Evolutionary conservation across 805 yeast genomes (phyloP), one percentile per base, ranked within the genome.

Genomic region (Cyberlindnera samutprakarnensis): DNA sequence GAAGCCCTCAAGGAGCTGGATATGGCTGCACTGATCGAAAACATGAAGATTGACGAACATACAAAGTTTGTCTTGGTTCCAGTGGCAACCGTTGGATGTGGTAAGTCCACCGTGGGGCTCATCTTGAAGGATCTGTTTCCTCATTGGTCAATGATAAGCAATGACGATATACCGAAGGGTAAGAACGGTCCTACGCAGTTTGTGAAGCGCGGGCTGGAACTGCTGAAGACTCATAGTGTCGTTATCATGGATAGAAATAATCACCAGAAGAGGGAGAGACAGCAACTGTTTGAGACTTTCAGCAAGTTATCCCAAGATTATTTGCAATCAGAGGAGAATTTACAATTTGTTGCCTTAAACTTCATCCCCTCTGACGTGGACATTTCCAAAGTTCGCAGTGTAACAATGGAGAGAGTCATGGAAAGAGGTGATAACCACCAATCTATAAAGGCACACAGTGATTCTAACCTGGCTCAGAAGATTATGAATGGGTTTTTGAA

Each of bases 11-110:
- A 52, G 29, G 60, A 59, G 27, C 33, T 62, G 18, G 66, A 62
- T 31, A 42, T 54, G 15, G 39, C 72, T 18, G 70, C 66, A 33
- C 43, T 59, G 0, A 42, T 59, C 2, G 58, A 62, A 30, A 46
- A 45, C 23, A 42, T 53, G 24, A 62, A 57, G 18, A 53, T 57
- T 5, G 61, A 59, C 23, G 56, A 53, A 28, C 35, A 55, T 2
- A 61, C 65, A 4, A 78, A 77, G 43, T 80, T 73, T 49, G 68
- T 84, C 0, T 47, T 92, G 3, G 71, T 86, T 1, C 90, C 97
- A 1, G 74, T 88, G 4, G 87, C 96, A 0, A 86, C 95, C 0
- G 72, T 90, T 32, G 97, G 97, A 0, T 85, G 96, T 56, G 98
- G 98, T 7, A 92, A 92, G 51, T 87, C 96, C 0, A 86, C 96